Conservation (phyloP, 768 basidiomycete genomes). For the Terana coerulea region DNA sequence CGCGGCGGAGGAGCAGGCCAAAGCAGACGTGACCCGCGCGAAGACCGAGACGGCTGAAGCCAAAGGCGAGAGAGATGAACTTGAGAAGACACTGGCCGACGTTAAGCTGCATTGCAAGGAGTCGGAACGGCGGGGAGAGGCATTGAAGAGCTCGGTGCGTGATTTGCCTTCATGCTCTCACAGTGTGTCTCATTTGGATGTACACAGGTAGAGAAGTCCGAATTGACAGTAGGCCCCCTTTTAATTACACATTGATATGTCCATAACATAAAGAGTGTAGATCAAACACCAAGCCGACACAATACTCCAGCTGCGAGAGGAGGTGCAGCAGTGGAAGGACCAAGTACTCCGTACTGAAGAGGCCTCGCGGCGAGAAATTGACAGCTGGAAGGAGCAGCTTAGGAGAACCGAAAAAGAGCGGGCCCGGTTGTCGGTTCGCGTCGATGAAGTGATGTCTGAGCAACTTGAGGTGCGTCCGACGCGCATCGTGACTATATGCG, state of each 20-base stretch:
- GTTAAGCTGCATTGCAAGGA: slow-evolving; percentile 43
- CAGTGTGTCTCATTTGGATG: slow-evolving; percentile 8
- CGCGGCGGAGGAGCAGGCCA: slow-evolving; percentile 52
- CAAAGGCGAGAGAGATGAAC: slow-evolving; percentile 46
- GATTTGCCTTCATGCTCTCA: background rate
- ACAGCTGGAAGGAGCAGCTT: slow-evolving; percentile 80
- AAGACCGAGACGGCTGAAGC: slow-evolving; percentile 43
- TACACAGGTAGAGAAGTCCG: slow-evolving; percentile 49
- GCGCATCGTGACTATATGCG: no score
- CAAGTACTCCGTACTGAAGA: slow-evolving; percentile 50
- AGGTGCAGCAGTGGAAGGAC: slow-evolving; percentile 69
- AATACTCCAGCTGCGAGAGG: slow-evolving; percentile 57
- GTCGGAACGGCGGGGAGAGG: slow-evolving; percentile 41
- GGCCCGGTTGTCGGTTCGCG: slow-evolving; percentile 47
- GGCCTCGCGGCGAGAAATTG: slow-evolving; percentile 43
- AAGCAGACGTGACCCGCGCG: slow-evolving; percentile 48
- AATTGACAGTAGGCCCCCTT: slow-evolving; percentile 52
- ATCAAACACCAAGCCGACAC: slow-evolving; percentile 57
- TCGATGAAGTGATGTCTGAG: slow-evolving; percentile 57
- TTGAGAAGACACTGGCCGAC: slow-evolving; percentile 41
- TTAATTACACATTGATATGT: background rate
- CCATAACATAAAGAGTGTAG: slow-evolving; percentile 30
- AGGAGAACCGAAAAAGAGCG: slow-evolving; percentile 70
- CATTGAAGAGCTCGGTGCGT: slow-evolving; percentile 48
- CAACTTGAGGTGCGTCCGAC: slow-evolving; percentile 25